A percentile compares a stretch with the other conserved stretches of the same genome.
Conservation (phyloP, 768 basidiomycete genomes). For the Psilocybe sp. region DNA sequence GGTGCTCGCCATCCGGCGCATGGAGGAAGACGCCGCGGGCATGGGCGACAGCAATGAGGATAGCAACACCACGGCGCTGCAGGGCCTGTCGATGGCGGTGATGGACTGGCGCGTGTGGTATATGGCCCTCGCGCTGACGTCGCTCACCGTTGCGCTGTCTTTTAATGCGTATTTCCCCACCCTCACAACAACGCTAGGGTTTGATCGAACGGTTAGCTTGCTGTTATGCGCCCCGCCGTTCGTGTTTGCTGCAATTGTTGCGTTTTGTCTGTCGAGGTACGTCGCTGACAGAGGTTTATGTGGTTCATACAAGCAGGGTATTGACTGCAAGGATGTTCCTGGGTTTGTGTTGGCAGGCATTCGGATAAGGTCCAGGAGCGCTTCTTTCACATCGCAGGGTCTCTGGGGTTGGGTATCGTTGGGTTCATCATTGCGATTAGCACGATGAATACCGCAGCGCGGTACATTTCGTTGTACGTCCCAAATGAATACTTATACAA, state of each 20-base stretch:
- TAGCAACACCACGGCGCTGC: conserved; percentile 18
- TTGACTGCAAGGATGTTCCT: conserved; percentile 1
- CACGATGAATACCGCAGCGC: conserved; percentile 67
- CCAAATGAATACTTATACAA: no score
- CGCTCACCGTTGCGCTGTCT: conserved; percentile 58
- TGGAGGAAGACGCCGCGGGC: conserved; percentile 66
- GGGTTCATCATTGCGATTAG: conserved; percentile 72
- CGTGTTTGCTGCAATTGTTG: conserved; percentile 56
- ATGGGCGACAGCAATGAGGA: conserved; percentile 49
- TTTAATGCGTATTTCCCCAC: conserved; percentile 88
- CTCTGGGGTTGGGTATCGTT: conserved; percentile 59
- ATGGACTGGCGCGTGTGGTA: conserved; percentile 83
- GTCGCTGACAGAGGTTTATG: no score
- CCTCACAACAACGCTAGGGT: conserved; percentile 71
- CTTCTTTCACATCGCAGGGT: conserved; percentile 63
- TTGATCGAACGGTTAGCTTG: conserved; percentile 59
- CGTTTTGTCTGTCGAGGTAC: conserved; percentile 50
- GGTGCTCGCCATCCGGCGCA: conserved; percentile 56
- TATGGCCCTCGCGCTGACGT: conserved; percentile 61
- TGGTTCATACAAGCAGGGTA: no score
- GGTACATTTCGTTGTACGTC: conserved; percentile 64
- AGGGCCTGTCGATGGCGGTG: conserved; percentile 60
- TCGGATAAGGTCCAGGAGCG: conserved; percentile 76
- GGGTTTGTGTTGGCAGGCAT: conserved; percentile 51
- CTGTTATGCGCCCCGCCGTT: conserved; percentile 80